phyloP scores from a whole-genome alignment of 768 basidiomycete species.

The Hericium coralloides region DNA sequence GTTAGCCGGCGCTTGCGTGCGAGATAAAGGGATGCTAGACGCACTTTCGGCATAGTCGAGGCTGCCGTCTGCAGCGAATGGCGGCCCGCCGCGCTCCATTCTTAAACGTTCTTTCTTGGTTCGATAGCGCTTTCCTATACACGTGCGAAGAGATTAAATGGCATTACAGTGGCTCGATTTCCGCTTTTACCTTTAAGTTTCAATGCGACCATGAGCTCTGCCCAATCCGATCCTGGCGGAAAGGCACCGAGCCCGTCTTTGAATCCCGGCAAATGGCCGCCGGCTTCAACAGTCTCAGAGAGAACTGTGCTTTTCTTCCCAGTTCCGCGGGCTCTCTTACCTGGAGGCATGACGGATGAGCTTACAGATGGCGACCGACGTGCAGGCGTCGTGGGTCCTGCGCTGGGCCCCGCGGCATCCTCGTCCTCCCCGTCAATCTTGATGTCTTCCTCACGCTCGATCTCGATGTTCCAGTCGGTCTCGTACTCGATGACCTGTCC shows the following conservation, averaged over 20 bases:
- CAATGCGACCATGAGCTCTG: conserved; percentile 60
- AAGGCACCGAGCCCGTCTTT: conserved; percentile 71
- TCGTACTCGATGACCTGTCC: conserved; percentile 74
- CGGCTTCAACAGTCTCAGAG: conserved; percentile 49
- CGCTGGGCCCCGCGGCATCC: conserved; percentile 7
- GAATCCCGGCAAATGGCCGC: conserved; percentile 67
- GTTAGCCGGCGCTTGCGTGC: conserved; percentile 3
- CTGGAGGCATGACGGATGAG: conserved; percentile 7
- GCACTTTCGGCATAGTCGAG: conserved; percentile 64
- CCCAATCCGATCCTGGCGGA: conserved; percentile 61
- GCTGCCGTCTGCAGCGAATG: conserved; percentile 66
- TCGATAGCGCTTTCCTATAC: conserved; percentile 61
- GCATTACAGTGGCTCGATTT: neutral
- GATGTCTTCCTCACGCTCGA: conserved; percentile 38
- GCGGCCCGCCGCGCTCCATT: conserved; percentile 72
- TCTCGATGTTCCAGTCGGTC: conserved; percentile 77
- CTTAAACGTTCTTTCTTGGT: conserved; percentile 76
- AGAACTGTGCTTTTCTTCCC: conserved; percentile 27
- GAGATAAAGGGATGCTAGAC: conserved; percentile 16
- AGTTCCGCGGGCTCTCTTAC: conserved; percentile 29
- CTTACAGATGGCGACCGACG: conserved; percentile 20
- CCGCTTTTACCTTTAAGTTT: conserved; percentile 57
- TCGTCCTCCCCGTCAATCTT: conserved; percentile 38
- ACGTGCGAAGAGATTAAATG: neutral
- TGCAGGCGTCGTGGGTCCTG: conserved; percentile 17